Evolutionary conservation across 1,284 basidiomycete genomes (phyloP).

Genomic region (Entoloma clypeatum): DNA sequence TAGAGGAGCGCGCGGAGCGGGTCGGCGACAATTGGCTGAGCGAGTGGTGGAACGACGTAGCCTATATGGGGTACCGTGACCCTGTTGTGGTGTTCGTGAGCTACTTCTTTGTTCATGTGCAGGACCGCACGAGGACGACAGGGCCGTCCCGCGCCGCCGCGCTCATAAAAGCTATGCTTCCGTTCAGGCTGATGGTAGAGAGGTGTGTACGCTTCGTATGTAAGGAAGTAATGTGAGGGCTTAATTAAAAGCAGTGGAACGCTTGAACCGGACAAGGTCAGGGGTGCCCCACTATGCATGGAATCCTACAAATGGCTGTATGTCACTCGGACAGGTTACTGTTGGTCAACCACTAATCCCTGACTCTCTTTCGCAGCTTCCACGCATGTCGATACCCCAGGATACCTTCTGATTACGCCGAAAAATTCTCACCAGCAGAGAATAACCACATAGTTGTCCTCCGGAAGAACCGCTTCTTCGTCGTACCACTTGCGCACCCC

Average conservation of each 20-base stretch:
- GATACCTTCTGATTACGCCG: constrained; percentile 80
- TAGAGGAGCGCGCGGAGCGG: constrained; percentile 70
- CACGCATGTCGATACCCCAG: constrained; percentile 86
- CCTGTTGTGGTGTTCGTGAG: constrained; percentile 92
- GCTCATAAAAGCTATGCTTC: constrained; percentile 78
- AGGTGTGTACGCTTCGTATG: constrained; percentile 46
- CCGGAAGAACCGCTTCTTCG: constrained; percentile 89
- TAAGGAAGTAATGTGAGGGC: too few species aligned
- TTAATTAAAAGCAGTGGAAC: too few species aligned
- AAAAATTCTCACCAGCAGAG: constrained; percentile 71
- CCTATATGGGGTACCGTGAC: constrained; percentile 84
- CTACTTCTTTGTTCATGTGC: constrained; percentile 92
- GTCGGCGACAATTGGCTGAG: constrained; percentile 79
- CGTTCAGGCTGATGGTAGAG: constrained; percentile 80
- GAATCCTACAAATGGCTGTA: constrained; percentile 91
- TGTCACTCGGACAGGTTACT: constrained; percentile 26
- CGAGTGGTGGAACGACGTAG: constrained; percentile 98
- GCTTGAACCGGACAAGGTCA: constrained; percentile 89
- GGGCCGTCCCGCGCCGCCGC: constrained; percentile 68
- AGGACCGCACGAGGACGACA: constrained; percentile 58
- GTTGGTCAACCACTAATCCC: not conserved
- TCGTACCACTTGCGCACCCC: constrained; percentile 63
- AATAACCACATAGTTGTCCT: constrained; percentile 91
- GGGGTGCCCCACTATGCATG: constrained; percentile 86
- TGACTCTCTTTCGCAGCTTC: constrained; percentile 50